Evolutionary conservation across 2,329 filamentous ascomycete species (phyloP).

Genomic region (Epichloe brachyelytri): DNA sequence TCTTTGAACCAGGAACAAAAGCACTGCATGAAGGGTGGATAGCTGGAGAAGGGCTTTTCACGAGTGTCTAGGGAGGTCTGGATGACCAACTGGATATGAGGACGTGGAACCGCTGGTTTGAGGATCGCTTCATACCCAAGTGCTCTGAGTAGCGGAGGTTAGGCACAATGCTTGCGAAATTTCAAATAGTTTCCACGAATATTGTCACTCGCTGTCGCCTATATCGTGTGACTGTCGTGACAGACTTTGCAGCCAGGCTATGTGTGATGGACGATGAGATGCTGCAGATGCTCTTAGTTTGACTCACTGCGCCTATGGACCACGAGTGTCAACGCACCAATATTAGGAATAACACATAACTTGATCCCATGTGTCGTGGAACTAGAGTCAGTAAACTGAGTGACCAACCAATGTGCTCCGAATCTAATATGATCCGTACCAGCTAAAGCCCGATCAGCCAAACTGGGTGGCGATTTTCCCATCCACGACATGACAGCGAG

Average conservation of each 20-base stretch:
- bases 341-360: too few relatives aligned
- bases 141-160: slow-evolving; percentile 34
- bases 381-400: too few relatives aligned
- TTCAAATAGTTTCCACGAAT: slow-evolving; percentile 41
- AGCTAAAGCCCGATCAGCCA: too few relatives aligned
- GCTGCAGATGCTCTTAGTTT: too few relatives aligned
- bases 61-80: slow-evolving; percentile 35
- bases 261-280: too few relatives aligned
- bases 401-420: too few relatives aligned
- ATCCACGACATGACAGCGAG: too few relatives aligned
- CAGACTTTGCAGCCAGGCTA: background rate
- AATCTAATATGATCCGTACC: too few relatives aligned
- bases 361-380: too few relatives aligned
- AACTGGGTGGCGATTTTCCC: too few relatives aligned
- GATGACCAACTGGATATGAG: slow-evolving; percentile 34
- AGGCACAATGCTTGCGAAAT: slow-evolving; percentile 45
- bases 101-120: slow-evolving; percentile 49
- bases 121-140: slow-evolving; percentile 49
- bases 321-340: too few relatives aligned
- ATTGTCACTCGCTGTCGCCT: background rate
- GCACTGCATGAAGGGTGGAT: slow-evolving; percentile 42
- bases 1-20: slow-evolving; percentile 29
- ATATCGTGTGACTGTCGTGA: slow-evolving; percentile 2
- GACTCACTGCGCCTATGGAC: too few relatives aligned
- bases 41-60: slow-evolving; percentile 46